A percentile compares a stretch with the other conserved stretches of the same genome.
Evolutionary conservation across 768 basidiomycete species (phyloP).

Genomic region (Macrolepiota dolichaula): DNA sequence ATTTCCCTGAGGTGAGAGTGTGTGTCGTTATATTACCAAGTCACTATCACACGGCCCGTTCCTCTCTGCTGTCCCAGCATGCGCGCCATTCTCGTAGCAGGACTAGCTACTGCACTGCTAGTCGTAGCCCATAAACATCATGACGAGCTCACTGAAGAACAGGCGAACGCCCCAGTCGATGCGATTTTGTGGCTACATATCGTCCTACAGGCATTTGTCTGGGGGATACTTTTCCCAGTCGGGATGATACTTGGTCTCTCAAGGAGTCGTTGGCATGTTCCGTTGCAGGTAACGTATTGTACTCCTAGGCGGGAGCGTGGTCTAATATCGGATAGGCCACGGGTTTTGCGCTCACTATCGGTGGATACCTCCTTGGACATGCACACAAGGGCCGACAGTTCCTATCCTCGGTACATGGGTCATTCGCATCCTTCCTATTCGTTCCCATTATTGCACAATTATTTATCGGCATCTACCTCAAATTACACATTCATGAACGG

Average conservation of each 20-base stretch:
- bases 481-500: conserved; percentile 84
- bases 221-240: conserved; percentile 85
- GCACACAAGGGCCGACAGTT: conserved; percentile 82
- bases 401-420: conserved; percentile 67
- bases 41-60: neutral
- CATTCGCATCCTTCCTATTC: conserved; percentile 62
- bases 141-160: conserved; percentile 61
- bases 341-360: conserved; percentile 66
- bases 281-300: conserved; percentile 60
- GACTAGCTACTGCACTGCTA: conserved; percentile 11
- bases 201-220: conserved; percentile 68
- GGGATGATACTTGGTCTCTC: conserved; percentile 76
- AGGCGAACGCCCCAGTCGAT: conserved; percentile 66
- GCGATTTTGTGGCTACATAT: conserved; percentile 82
- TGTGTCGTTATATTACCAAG: too few relatives aligned
- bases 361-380: conserved; percentile 81
- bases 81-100: neutral
- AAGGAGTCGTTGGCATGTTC: conserved; percentile 89
- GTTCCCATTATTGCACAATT: conserved; percentile 67
- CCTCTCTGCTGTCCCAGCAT: neutral
- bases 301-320: neutral
- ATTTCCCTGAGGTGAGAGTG: too few relatives aligned
- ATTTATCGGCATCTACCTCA: conserved; percentile 81
- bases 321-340: conserved; percentile 39
- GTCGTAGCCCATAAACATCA: conserved; percentile 58